A percentile compares a stretch with the other conserved stretches of the same genome.
Conservation (phyloP, 495 filamentous ascomycete genomes). For the Penicillium antarcticum region DNA sequence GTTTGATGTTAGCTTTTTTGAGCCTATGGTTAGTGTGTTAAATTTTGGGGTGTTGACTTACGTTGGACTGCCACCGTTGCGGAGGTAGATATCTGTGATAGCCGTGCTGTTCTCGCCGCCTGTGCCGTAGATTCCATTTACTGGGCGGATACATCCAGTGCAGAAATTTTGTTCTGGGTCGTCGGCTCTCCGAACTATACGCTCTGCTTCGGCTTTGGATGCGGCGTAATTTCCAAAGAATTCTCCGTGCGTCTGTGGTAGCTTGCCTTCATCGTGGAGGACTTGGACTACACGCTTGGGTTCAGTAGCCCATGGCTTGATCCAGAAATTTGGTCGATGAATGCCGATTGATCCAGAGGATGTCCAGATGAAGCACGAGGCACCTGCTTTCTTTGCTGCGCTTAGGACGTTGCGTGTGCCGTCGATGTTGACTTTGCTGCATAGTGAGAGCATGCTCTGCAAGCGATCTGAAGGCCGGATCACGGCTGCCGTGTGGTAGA, state of each 20-base stretch:
- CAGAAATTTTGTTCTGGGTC: constrained; percentile 38
- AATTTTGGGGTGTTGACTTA: constrained; percentile 25
- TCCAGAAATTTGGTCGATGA: constrained; percentile 43
- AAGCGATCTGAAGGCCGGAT: constrained; percentile 50
- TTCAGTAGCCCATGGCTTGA: constrained; percentile 42
- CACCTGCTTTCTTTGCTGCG: constrained; percentile 43
- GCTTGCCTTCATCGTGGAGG: constrained; percentile 42
- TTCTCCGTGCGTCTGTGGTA: constrained; percentile 40
- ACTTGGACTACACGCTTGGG: constrained; percentile 41
- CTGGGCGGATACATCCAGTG: constrained; percentile 55
- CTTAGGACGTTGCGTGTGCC: constrained; percentile 50
- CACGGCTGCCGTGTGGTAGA: constrained; percentile 56
- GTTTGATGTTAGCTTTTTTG: too few relatives aligned
- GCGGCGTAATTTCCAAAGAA: constrained; percentile 58
- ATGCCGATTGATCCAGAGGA: constrained; percentile 52
- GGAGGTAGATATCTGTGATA: constrained; percentile 39
- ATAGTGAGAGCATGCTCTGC: constrained; percentile 38
- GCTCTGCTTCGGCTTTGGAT: constrained; percentile 53
- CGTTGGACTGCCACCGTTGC: constrained; percentile 33
- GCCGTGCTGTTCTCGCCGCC: constrained; percentile 46
- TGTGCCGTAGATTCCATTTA: constrained; percentile 58
- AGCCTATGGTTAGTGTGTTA: too few relatives aligned
- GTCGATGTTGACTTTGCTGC: constrained; percentile 51
- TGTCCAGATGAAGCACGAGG: constrained; percentile 52
- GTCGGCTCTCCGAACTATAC: constrained; percentile 47